A percentile compares a stretch with the other conserved stretches of the same genome.
phyloP scores from a whole-genome alignment of 352 stramenopile species.

The Pythium diclinum region DNA sequence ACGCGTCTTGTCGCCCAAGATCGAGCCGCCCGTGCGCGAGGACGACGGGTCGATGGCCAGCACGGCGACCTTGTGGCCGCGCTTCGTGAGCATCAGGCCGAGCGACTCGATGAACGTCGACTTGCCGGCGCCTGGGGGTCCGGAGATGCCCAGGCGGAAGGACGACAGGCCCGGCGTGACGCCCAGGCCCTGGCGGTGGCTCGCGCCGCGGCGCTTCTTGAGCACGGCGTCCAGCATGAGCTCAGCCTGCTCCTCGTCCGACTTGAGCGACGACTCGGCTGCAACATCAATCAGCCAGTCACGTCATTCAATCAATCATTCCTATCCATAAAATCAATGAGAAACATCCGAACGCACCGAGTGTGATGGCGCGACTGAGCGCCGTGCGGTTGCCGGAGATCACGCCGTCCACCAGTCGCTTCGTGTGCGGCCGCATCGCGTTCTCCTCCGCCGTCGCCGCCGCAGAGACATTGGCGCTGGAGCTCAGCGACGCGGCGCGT shows the following conservation, averaged over 20 bases:
- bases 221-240: constrained; percentile 85
- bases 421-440: constrained; percentile 35
- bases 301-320: background rate
- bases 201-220: constrained; percentile 43
- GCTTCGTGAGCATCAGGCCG: constrained; percentile 80
- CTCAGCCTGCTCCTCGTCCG: constrained; percentile 80
- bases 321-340: background rate
- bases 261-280: constrained; percentile 78
- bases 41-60: constrained; percentile 97
- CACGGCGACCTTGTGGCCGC: constrained; percentile 90
- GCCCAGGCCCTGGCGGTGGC: constrained; percentile 27
- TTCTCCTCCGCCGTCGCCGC: background rate
- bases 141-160: constrained; percentile 90
- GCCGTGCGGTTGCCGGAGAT: constrained; percentile 54
- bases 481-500: constrained; percentile 1
- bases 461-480: background rate
- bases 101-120: constrained; percentile 97
- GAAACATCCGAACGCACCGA: constrained; percentile 37
- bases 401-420: constrained; percentile 54
- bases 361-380: constrained; percentile 71
- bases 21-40: constrained; percentile 92
- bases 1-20: constrained; percentile 98
- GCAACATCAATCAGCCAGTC: background rate
- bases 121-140: constrained; percentile 95
- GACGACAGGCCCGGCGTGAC: constrained; percentile 32